phyloP scores from a whole-genome alignment of 2,329 filamentous ascomycete species.

The Karstenula rhodostoma region DNA sequence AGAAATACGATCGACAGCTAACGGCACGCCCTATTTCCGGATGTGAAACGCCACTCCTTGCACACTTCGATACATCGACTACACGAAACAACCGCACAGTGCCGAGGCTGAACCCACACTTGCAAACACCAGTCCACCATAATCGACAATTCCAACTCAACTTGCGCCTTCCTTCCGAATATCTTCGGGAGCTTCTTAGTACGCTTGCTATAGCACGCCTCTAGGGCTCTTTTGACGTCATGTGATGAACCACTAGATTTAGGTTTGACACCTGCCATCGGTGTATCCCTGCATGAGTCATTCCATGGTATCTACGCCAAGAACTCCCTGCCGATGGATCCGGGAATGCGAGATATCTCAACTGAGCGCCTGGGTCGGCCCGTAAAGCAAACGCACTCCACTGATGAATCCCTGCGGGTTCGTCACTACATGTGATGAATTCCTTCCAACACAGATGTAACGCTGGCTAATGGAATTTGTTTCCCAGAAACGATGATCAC shows the following conservation, averaged over 20 bases:
- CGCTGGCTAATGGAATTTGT: neutral
- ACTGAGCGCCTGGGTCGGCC: conserved; percentile 4
- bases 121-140: neutral
- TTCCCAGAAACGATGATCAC: neutral
- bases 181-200: neutral
- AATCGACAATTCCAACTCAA: neutral
- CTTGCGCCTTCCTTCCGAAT: neutral
- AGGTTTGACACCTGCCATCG: conserved; percentile 2
- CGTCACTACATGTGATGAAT: neutral
- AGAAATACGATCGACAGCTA: conserved; percentile 1
- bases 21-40: neutral
- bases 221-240: neutral
- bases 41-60: neutral
- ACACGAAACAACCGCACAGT: neutral
- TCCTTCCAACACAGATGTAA: neutral
- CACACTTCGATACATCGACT: neutral
- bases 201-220: neutral
- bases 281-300: conserved; percentile 5
- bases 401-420: neutral
- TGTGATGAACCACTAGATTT: neutral
- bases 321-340: neutral
- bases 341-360: neutral
- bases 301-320: neutral
- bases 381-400: neutral
- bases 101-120: neutral